Evolutionary conservation across 164 flowering plant species (phyloP), one percentile per base, ranked within the genome.

Genomic region (Magnolia sinica): DNA sequence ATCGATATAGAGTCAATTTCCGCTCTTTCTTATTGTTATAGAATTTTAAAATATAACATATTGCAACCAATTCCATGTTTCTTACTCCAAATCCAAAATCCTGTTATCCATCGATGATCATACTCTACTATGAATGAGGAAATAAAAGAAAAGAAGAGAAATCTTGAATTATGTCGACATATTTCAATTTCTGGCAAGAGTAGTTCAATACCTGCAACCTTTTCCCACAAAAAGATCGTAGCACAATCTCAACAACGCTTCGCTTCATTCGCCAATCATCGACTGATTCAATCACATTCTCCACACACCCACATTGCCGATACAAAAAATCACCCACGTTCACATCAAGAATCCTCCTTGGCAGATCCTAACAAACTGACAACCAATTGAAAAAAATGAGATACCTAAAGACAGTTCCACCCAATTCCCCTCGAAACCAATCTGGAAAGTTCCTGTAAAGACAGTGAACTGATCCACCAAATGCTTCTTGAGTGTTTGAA

Each of bases 251-350:
- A 65, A 76, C 16, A 75, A 78, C 77, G 63, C 78, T 68, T 71
- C 68, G 84, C 84, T 81, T 82, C 89, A 87, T 85, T 82, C 80
- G 84, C 78, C 50, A 59, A 76, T 51, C 79, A 75, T 68, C 82
- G 55, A 50, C 73, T 20, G 76, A 77, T 37, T 74, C 68, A 80
- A 59, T 65, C 79, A 75, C 87, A 80, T 77, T 81, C 79, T 77
- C 78, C 67, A 8, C 67, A 18, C 22, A 19, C 24, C 67, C 19
- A 68, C 50, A 29, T 31, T 10, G 49, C 31, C n/a, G 31, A 68
- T 14, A 68, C 16, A 37, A 31, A 27, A 68, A 68, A 8, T 68
- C 19, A 27, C 31, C 50, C 50, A 68, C 8, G 1, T 68, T 68
- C 50, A 19, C 19, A 68, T 18, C 29, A 13, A 68, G 31, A 66